Conservation (phyloP, 2,329 filamentous ascomycete genomes). For the Xylariales sp. region DNA sequence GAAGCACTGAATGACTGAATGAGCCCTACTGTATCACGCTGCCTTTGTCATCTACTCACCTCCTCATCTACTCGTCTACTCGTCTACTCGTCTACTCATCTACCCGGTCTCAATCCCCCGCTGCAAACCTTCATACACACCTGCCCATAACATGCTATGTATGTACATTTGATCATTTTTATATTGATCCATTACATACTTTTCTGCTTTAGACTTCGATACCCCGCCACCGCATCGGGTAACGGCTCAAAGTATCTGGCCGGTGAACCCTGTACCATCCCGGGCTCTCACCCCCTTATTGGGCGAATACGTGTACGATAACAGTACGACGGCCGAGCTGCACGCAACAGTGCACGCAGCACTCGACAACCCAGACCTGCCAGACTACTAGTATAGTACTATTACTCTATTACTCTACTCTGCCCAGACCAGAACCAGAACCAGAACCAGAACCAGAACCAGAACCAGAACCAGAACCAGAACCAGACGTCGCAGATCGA, state of each 20-base stretch:
- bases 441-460: no score
- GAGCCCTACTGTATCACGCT: not conserved
- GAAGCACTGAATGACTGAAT: no score
- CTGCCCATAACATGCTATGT: no score
- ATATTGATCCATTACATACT: no score
- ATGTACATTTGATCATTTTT: no score
- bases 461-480: not conserved
- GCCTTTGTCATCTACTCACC: conserved; percentile 7
- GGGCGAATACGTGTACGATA: conserved; percentile 23
- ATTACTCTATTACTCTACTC: no score
- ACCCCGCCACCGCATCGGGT: conserved; percentile 28
- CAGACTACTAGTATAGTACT: not conserved
- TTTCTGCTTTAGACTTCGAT: conserved; percentile 3
- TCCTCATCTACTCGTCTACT: no score
- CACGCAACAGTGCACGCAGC: not conserved
- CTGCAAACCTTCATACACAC: not conserved
- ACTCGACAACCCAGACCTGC: not conserved
- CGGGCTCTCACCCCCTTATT: conserved; percentile 10
- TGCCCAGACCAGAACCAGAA: not conserved
- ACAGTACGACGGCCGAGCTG: not conserved
- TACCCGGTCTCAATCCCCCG: not conserved
- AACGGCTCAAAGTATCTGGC: conserved; percentile 13
- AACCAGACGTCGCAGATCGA: no score
- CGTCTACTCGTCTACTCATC: not conserved
- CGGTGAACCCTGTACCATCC: conserved; percentile 15